phyloP scores from a whole-genome alignment of 2,329 filamentous ascomycete genomes.

The Calonectria pseudoturangicola region DNA sequence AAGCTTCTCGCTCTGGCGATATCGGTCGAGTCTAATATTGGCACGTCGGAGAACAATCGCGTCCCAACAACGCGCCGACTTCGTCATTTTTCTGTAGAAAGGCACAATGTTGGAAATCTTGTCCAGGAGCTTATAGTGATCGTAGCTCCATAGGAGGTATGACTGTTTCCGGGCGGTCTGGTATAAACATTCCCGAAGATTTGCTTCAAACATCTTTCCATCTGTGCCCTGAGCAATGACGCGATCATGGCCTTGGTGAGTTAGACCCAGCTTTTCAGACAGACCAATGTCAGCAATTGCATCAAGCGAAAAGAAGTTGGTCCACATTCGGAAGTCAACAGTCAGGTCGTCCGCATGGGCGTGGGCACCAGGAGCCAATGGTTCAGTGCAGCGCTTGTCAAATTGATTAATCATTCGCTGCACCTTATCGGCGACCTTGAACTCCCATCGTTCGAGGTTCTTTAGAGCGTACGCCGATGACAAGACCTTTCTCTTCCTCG shows the following conservation, averaged over 20 bases:
- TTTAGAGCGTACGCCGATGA: background rate
- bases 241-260: background rate
- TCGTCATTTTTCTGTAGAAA: conserved; percentile 1
- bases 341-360: background rate
- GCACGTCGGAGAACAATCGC: background rate
- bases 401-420: conserved; percentile 1
- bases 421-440: conserved; percentile 11
- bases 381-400: conserved; percentile 3
- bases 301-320: conserved; percentile 8
- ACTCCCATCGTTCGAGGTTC: conserved; percentile 1
- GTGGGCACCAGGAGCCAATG: background rate
- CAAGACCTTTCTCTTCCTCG: background rate
- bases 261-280: background rate
- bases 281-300: background rate
- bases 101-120: conserved; percentile 4
- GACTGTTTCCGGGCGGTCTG: background rate
- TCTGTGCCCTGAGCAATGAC: background rate
- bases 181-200: background rate
- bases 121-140: background rate
- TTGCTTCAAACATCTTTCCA: conserved; percentile 1
- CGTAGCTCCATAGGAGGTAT: conserved; percentile 7
- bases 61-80: background rate
- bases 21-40: conserved; percentile 1
- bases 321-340: conserved; percentile 7
- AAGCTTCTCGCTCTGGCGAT: background rate